phyloP scores from a whole-genome alignment of 352 stramenopile species.

The Aphanomyces stellatus region DNA sequence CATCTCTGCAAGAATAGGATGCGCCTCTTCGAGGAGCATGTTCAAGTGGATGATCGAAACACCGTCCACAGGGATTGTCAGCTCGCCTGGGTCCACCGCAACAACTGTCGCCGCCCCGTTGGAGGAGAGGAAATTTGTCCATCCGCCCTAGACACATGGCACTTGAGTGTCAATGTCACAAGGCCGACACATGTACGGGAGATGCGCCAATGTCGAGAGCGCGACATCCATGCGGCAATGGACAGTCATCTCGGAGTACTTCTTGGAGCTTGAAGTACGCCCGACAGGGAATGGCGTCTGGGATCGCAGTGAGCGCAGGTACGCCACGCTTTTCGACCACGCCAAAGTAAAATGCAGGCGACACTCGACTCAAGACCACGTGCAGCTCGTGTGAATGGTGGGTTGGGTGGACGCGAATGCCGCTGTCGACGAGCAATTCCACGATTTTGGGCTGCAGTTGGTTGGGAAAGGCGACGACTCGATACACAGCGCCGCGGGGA shows the following conservation, averaged over 20 bases:
- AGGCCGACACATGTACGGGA: slow-evolving; percentile 22
- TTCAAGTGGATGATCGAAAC: slow-evolving; percentile 34
- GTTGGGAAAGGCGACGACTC: slow-evolving; percentile 32
- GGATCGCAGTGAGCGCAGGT: not conserved
- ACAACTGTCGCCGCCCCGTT: slow-evolving; percentile 35
- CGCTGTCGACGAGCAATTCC: slow-evolving; percentile 26
- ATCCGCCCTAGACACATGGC: slow-evolving; percentile 27
- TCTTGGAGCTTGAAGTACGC: slow-evolving; percentile 54
- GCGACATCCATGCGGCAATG: slow-evolving; percentile 21
- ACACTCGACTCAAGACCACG: slow-evolving; percentile 28
- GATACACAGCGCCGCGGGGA: slow-evolving; percentile 19
- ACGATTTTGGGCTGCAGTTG: slow-evolving; percentile 31
- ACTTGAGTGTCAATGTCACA: not conserved
- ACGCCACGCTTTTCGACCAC: slow-evolving; percentile 8
- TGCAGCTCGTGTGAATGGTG: slow-evolving; percentile 39
- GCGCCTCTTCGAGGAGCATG: slow-evolving; percentile 34
- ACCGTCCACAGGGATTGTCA: slow-evolving; percentile 28
- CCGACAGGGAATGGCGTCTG: slow-evolving; percentile 29
- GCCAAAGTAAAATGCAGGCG: slow-evolving; percentile 33
- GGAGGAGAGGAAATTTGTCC: slow-evolving; percentile 40
- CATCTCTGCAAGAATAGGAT: slow-evolving; percentile 22
- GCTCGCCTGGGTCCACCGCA: slow-evolving; percentile 39
- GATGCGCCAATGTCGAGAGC: slow-evolving; percentile 46
- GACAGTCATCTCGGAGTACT: slow-evolving; percentile 24
- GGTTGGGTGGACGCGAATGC: slow-evolving; percentile 26